A percentile compares a stretch with the other conserved stretches of the same genome.
phyloP scores from a whole-genome alignment of 1,139 yeast species.

The Kluyveromyces sp. region DNA sequence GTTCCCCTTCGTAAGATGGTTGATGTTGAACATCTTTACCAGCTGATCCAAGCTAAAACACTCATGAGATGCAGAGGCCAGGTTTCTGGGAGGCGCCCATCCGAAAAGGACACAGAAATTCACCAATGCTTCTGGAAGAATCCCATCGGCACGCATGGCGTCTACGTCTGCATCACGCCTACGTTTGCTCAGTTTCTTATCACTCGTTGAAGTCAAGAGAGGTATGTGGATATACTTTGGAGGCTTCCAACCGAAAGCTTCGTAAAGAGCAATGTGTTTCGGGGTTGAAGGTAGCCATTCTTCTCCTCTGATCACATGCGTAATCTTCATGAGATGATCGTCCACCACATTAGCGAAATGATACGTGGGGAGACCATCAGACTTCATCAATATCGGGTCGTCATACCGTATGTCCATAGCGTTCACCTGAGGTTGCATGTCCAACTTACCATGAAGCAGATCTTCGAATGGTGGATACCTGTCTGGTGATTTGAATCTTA shows the following conservation, averaged over 20 bases:
- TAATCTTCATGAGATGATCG: slow-evolving; percentile 84
- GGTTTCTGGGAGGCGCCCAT: slow-evolving; percentile 73
- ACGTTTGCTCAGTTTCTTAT: slow-evolving; percentile 81
- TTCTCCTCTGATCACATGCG: slow-evolving; percentile 94
- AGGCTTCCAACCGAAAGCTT: slow-evolving; percentile 79
- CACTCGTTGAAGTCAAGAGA: slow-evolving; percentile 61
- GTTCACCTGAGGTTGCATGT: slow-evolving; percentile 77
- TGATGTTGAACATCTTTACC: slow-evolving; percentile 41
- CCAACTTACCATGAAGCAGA: slow-evolving; percentile 65
- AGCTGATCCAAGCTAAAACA: slow-evolving; percentile 51
- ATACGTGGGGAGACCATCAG: slow-evolving; percentile 92
- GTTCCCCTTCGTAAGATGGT: slow-evolving; percentile 82
- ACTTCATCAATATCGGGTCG: slow-evolving; percentile 81
- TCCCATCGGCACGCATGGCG: slow-evolving; percentile 52
- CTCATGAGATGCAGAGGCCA: slow-evolving; percentile 53
- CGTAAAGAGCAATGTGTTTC: slow-evolving; percentile 79
- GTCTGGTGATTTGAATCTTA: slow-evolving; percentile 66
- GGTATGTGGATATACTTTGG: slow-evolving; percentile 90
- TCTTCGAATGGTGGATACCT: slow-evolving; percentile 62
- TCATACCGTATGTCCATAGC: slow-evolving; percentile 67
- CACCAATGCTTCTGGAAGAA: slow-evolving; percentile 77
- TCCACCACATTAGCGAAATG: slow-evolving; percentile 95
- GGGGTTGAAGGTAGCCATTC: slow-evolving; percentile 98
- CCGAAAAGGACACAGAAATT: slow-evolving; percentile 90
- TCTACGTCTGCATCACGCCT: slow-evolving; percentile 72